Evolutionary conservation across 192 early-diverging fungal genomes (phyloP).

Genomic region (Gigaspora rosea): DNA sequence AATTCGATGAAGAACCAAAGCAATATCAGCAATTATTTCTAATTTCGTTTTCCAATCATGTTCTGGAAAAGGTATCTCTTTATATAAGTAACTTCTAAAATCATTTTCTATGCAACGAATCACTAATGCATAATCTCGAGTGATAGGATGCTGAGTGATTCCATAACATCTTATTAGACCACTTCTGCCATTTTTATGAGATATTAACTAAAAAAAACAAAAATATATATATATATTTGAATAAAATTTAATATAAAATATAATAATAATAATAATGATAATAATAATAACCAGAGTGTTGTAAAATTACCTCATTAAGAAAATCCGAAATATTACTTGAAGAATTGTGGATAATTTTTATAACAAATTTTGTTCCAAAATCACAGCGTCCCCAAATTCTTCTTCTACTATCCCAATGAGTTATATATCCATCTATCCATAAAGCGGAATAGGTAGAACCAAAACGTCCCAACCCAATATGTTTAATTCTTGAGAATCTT

Average conservation of each 20-base stretch:
- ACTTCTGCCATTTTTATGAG: conserved; percentile 21
- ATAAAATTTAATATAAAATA: neutral
- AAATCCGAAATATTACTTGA: neutral
- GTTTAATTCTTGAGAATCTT: neutral
- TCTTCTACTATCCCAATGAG: conserved; percentile 8
- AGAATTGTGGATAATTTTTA: conserved; percentile 16
- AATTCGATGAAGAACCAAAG: conserved; percentile 5
- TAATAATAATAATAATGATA: neutral
- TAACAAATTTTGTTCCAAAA: neutral
- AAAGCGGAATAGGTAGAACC: conserved; percentile 2
- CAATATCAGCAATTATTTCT: conserved; percentile 17
- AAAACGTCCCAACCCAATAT: conserved; percentile 16
- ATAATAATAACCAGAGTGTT: neutral
- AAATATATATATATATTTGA: neutral
- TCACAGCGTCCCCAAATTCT: conserved; percentile 12
- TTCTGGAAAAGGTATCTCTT: neutral
- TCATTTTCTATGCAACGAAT: conserved; percentile 14
- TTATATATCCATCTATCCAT: conserved; percentile 27
- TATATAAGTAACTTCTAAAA: neutral
- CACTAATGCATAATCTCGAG: conserved; percentile 11
- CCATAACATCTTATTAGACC: conserved; percentile 22
- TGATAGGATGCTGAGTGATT: conserved; percentile 19
- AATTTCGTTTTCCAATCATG: conserved; percentile 27
- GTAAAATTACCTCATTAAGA: conserved; percentile 14
- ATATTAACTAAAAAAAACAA: neutral